Percentiles rank a stretch among this genome's conserved stretches.
These are phyloP conservation scores for Abrus precatorius DNA, from an alignment of 306 rosid genomes.

Conservation along the genomic window DNA sequence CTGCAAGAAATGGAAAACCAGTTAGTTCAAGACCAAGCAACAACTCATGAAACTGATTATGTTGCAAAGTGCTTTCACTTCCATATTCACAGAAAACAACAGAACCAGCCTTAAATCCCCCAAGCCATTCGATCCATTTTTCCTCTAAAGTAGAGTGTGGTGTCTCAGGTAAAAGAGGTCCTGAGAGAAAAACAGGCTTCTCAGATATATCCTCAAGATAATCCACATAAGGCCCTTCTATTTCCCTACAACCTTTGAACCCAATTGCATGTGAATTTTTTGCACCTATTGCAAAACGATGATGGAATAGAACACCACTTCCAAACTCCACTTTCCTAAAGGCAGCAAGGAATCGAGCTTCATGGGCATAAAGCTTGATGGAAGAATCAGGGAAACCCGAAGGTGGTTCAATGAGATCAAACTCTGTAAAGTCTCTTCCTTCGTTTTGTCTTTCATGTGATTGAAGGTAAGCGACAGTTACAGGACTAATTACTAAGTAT, in stretches of 20 bases:
- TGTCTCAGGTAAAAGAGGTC: slow-evolving; percentile 44
- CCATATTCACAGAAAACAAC: slow-evolving; percentile 43
- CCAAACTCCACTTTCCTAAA: slow-evolving; percentile 20
- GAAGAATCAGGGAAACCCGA: slow-evolving; percentile 34
- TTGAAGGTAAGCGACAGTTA: slow-evolving; percentile 17
- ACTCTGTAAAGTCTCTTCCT: slow-evolving; percentile 27
- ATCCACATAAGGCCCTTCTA: slow-evolving; percentile 40
- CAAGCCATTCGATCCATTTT: slow-evolving; percentile 46
- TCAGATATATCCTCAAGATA: slow-evolving; percentile 11
- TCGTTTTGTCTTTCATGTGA: background rate
- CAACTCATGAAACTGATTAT: slow-evolving; percentile 31
- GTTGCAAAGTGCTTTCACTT: slow-evolving; percentile 32
- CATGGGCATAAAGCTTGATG: slow-evolving; percentile 39
- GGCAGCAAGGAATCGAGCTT: background rate
- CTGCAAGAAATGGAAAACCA: slow-evolving; percentile 24
- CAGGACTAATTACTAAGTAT: background rate
- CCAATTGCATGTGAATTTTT: slow-evolving; percentile 17
- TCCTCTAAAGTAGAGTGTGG: slow-evolving; percentile 9
- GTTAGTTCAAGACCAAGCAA: slow-evolving; percentile 49
- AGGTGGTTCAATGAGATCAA: slow-evolving; percentile 33
- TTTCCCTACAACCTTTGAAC: slow-evolving; percentile 23
- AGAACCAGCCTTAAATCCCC: slow-evolving; percentile 25
- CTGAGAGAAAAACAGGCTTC: slow-evolving; percentile 44
- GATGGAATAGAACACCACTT: slow-evolving; percentile 26
- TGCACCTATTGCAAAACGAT: background rate